These are phyloP conservation scores for Claviceps sp. DNA, from an alignment of 2,329 filamentous ascomycete species.

Conservation along the genomic window DNA sequence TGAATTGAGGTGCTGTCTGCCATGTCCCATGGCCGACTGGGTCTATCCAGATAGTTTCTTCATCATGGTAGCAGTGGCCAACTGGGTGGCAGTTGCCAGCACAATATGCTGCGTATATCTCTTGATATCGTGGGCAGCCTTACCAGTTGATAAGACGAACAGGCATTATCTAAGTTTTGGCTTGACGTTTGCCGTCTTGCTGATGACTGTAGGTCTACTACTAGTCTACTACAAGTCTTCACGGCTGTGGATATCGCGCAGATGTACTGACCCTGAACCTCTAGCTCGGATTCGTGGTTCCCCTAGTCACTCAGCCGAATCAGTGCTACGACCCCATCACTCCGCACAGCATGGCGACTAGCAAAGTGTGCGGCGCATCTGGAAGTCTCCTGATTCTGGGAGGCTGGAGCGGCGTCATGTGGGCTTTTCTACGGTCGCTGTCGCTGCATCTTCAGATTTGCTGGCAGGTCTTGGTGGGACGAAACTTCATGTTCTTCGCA, in stretches of 20 bases:
- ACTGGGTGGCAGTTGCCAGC: constrained; percentile 70
- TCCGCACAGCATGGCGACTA: constrained; percentile 80
- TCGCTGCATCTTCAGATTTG: constrained; percentile 95
- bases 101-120: constrained; percentile 62
- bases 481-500: constrained; percentile 77
- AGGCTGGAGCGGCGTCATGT: constrained; percentile 72
- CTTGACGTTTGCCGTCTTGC: constrained; percentile 57
- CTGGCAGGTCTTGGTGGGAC: constrained; percentile 85
- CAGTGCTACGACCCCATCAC: constrained; percentile 87
- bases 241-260: background rate
- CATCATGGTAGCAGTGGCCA: constrained; percentile 50
- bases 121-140: constrained; percentile 61
- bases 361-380: constrained; percentile 71
- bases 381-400: constrained; percentile 77
- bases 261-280: constrained; percentile 9
- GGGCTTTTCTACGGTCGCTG: constrained; percentile 80
- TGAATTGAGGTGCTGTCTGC: constrained; percentile 63
- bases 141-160: constrained; percentile 80
- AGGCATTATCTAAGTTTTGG: constrained; percentile 90
- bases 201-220: constrained; percentile 57
- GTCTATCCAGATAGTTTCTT: constrained; percentile 47
- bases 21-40: constrained; percentile 80
- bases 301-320: constrained; percentile 61
- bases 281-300: constrained; percentile 81
- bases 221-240: background rate